A percentile compares a stretch with the other conserved stretches of the same genome.
Conservation (phyloP, 257 asterid species). For the Lithospermum erythrorhizon region DNA sequence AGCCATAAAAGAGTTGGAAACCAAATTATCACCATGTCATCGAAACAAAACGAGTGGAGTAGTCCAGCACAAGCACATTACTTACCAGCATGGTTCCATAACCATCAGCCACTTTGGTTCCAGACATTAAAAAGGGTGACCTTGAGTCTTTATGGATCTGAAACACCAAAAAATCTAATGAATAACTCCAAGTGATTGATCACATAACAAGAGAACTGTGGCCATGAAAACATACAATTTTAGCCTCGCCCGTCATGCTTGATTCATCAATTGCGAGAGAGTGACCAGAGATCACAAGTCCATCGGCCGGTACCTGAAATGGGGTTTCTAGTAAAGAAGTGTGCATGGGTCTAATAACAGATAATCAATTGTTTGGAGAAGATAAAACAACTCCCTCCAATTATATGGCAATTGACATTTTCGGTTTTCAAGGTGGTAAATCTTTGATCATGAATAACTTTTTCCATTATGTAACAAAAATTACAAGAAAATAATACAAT, state of each 20-base stretch:
- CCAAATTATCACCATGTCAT: background rate
- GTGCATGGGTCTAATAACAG: too few relatives aligned
- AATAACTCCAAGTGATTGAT: background rate
- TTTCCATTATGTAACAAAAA: too few relatives aligned
- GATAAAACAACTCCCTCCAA: too few relatives aligned
- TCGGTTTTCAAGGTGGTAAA: too few relatives aligned
- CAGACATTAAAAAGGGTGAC: conserved; percentile 87
- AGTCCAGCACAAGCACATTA: conserved; percentile 3
- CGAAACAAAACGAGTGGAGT: conserved; percentile 3
- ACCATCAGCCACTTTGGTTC: conserved; percentile 98
- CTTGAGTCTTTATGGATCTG: conserved; percentile 81
- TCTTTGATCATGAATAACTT: too few relatives aligned
- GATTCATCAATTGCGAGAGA: conserved; percentile 92
- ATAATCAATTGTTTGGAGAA: too few relatives aligned
- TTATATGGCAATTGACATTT: too few relatives aligned
- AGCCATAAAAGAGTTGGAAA: too few relatives aligned
- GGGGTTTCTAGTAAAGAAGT: background rate
- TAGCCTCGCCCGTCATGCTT: conserved; percentile 98
- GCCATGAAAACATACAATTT: conserved; percentile 49
- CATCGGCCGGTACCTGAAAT: conserved; percentile 88
- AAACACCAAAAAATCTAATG: conserved; percentile 5
- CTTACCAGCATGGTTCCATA: conserved; percentile 94
- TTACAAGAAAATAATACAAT: too few relatives aligned
- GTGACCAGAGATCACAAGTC: conserved; percentile 63
- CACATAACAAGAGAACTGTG: conserved; percentile 6